These are phyloP conservation scores for Aspergillus incahuasiensis DNA, from an alignment of 495 filamentous ascomycete species.

Conservation along the genomic window DNA sequence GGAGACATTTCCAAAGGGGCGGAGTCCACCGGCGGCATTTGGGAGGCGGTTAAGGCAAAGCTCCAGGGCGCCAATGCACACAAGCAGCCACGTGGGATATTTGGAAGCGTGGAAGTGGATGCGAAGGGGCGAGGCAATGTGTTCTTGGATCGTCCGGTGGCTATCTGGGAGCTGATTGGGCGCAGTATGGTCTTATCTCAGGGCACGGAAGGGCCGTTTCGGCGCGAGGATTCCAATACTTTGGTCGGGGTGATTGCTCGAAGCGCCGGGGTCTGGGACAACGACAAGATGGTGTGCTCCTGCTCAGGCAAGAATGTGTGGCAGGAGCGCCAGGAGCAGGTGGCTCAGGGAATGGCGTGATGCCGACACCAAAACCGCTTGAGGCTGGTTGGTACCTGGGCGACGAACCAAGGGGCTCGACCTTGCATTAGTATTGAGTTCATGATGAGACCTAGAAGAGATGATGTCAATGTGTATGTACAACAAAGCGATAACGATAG, in stretches of 20 bases:
- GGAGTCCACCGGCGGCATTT: conserved; percentile 75
- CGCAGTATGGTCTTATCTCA: conserved; percentile 78
- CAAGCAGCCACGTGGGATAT: conserved; percentile 55
- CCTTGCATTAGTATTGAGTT: conserved; percentile 12
- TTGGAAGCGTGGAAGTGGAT: conserved; percentile 71
- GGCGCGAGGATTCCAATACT: conserved; percentile 71
- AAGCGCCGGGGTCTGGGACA: conserved; percentile 96
- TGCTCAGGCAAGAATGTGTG: conserved; percentile 97
- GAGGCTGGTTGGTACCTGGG: not conserved
- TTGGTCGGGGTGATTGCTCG: conserved; percentile 89
- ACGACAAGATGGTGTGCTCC: conserved; percentile 92
- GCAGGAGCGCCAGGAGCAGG: conserved; percentile 92
- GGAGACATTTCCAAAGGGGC: conserved; percentile 86
- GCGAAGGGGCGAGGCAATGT: conserved; percentile 59
- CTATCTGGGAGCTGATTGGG: conserved; percentile 94
- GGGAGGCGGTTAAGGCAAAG: conserved; percentile 56
- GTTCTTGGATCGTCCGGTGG: conserved; percentile 74
- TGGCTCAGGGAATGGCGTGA: conserved; percentile 77
- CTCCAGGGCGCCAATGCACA: conserved; percentile 38
- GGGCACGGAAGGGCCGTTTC: conserved; percentile 42
- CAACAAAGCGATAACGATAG: conserved; percentile 2
- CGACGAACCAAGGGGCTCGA: not conserved
- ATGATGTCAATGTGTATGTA: conserved; percentile 12
- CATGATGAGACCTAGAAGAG: conserved; percentile 9
- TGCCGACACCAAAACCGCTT: not conserved